Base-by-base conservation (phyloP, 2,329 filamentous ascomycete genomes). In the Trichoderma atrobrunneum region DNA sequence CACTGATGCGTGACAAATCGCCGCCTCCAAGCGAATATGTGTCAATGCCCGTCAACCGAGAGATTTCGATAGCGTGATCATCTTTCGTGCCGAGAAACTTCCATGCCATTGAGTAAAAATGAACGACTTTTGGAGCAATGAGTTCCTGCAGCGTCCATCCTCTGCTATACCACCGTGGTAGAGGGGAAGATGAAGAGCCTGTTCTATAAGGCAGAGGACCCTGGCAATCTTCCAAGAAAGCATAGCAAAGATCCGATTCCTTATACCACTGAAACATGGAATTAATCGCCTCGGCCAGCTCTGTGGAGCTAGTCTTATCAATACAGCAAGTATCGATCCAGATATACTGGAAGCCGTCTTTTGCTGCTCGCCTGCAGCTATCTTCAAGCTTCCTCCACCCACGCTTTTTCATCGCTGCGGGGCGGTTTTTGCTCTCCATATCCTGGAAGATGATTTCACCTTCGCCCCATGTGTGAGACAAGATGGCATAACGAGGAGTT, bases 91-190 rank as follows among this genome's bases (percentile, higher is more conserved):
- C 66, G 1, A 69, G 56, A 24, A 30, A 30, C 1, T n/a, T 1
- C 66, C 66, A 69, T 43, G 26, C 3, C 24, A 1, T 16, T 0
- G 51, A 59, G 3, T 56, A 61, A 3, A 69, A 69, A 18, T 61
- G 30, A 18, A 69, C 18, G 0, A 18, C 24, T 7, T 59, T 30
- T 0, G 66, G 66, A 0, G 66, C 66, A 61, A 69, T 59, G 0
- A 69, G 54, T 64, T 93, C 89, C 77, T 91, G 91, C 73, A 91
- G 81, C 0, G 90, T 92, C 76, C 89, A 87, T 18, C 79, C 79
- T 88, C 85, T 73, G 1, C 70, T 77, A 59, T 78, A 80, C 78
- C 30, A 69, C 60, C 60, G 74, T 62, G 48, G 57, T 7, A 60
- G 0, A 26, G 66, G 28, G 24, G 48, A 26, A 0, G 61, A 63